Evolutionary conservation across 148 eudicot species (phyloP).

Genomic region (Diospyros lotus): DNA sequence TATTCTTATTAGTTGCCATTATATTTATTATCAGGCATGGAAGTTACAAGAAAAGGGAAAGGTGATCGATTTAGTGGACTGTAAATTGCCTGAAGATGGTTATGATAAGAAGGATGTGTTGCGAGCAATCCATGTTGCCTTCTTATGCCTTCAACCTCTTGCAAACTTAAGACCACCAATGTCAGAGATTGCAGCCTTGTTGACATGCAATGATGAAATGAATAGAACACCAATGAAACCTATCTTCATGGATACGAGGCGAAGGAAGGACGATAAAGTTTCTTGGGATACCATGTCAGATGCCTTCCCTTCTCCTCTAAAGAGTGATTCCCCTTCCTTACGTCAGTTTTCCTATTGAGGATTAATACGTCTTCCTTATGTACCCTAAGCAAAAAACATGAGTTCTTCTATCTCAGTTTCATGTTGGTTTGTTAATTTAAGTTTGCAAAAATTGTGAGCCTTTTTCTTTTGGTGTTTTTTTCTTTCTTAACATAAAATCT

Average conservation of each 20-base stretch:
- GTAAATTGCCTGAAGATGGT: slow-evolving; percentile 33
- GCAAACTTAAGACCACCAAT: slow-evolving; percentile 38
- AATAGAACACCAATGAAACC: slow-evolving; percentile 27
- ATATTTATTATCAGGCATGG: slow-evolving; percentile 31
- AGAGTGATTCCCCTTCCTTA: slow-evolving; percentile 23
- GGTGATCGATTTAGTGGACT: slow-evolving; percentile 34
- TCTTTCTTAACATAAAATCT: too few species aligned
- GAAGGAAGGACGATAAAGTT: slow-evolving; percentile 16
- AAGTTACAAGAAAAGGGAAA: slow-evolving; percentile 37
- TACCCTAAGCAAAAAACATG: too few species aligned
- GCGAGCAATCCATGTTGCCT: slow-evolving; percentile 33
- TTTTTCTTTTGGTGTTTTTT: too few species aligned
- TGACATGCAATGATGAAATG: slow-evolving; percentile 20
- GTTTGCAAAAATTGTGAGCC: too few species aligned
- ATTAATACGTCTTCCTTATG: background rate
- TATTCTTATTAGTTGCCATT: background rate
- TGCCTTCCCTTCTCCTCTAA: slow-evolving; percentile 24
- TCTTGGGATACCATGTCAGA: slow-evolving; percentile 31
- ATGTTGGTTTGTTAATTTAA: too few species aligned
- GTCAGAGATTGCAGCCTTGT: slow-evolving; percentile 43
- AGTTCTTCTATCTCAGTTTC: too few species aligned
- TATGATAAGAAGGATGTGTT: slow-evolving; percentile 31
- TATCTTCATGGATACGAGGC: slow-evolving; percentile 28
- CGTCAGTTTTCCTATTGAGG: slow-evolving; percentile 16
- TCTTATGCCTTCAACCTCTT: slow-evolving; percentile 45